Conservation (phyloP, 2,329 filamentous ascomycete genomes). For the Monosporascus sp. region DNA sequence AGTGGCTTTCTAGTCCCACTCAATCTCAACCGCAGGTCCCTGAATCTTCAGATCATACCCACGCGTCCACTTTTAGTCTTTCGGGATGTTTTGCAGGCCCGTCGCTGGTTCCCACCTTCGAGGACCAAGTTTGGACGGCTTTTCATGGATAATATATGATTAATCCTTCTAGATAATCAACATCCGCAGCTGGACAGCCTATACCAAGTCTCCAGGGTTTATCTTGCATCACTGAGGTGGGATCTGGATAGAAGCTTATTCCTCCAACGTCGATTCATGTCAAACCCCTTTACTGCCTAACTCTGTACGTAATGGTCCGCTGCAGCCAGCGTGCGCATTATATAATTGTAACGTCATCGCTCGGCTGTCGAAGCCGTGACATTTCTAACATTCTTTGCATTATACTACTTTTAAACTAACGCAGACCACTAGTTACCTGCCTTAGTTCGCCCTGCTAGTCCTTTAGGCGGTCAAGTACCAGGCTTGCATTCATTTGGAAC, state of each 20-base stretch:
- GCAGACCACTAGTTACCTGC: not conserved
- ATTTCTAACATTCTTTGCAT: not conserved
- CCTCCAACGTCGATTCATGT: too few species aligned
- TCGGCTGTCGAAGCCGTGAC: not conserved
- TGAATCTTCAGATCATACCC: not conserved
- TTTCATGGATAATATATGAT: not conserved
- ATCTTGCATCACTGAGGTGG: too few species aligned
- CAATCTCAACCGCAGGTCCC: not conserved
- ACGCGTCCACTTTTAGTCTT: not conserved
- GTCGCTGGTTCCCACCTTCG: not conserved
- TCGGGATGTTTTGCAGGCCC: slow-evolving; percentile 1
- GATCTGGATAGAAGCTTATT: too few species aligned
- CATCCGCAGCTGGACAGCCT: not conserved
- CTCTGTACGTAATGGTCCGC: too few species aligned
- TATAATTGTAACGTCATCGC: not conserved
- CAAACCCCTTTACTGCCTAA: too few species aligned
- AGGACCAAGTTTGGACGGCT: not conserved
- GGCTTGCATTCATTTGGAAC: not conserved
- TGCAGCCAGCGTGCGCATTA: not conserved
- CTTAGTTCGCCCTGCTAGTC: not conserved
- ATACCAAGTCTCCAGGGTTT: too few species aligned
- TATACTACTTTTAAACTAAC: not conserved
- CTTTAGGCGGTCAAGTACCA: not conserved
- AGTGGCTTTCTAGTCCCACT: not conserved
- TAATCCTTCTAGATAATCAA: not conserved